Evolutionary conservation across 2,329 filamentous ascomycete genomes (phyloP).

Genomic region (Paecilomyces formosus): DNA sequence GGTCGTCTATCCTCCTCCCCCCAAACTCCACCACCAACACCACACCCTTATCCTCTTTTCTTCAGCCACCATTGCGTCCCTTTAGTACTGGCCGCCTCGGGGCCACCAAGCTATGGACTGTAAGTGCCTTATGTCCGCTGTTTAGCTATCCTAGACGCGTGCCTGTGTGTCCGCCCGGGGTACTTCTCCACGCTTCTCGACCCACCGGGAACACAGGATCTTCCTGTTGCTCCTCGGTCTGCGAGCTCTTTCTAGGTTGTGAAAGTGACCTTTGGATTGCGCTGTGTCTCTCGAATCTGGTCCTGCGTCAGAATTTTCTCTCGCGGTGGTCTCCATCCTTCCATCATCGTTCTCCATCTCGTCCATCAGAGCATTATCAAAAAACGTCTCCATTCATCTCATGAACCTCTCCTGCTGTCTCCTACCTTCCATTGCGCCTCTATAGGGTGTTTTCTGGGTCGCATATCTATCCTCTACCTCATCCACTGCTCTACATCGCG

Average conservation of each 20-base stretch:
- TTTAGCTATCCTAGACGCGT: constrained; percentile 19
- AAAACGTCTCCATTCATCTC: constrained; percentile 27
- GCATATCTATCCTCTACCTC: constrained; percentile 23
- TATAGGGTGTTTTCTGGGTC: constrained; percentile 20
- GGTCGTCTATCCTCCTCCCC: constrained; percentile 23
- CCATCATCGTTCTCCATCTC: constrained; percentile 19
- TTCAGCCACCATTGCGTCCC: constrained; percentile 25
- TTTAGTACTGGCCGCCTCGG: constrained; percentile 28
- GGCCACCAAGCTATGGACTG: constrained; percentile 52
- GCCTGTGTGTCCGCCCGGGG: constrained; percentile 24
- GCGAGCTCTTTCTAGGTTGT: constrained; percentile 9
- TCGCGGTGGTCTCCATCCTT: constrained; percentile 6
- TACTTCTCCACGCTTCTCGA: constrained; percentile 33
- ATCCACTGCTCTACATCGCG: constrained; percentile 12
- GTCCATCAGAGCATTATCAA: constrained; percentile 33
- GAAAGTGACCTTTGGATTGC: constrained; percentile 9
- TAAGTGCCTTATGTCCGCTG: constrained; percentile 39
- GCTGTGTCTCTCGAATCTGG: constrained; percentile 11
- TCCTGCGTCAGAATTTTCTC: constrained; percentile 14
- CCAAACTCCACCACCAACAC: constrained; percentile 19
- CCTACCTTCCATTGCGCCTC: constrained; percentile 15
- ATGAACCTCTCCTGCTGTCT: constrained; percentile 19
- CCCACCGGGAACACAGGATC: constrained; percentile 26
- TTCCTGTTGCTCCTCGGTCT: constrained; percentile 11
- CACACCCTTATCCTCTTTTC: constrained; percentile 15